Evolutionary conservation across 495 filamentous ascomycete species (phyloP).

Genomic region (Glarea lozoyensis): DNA sequence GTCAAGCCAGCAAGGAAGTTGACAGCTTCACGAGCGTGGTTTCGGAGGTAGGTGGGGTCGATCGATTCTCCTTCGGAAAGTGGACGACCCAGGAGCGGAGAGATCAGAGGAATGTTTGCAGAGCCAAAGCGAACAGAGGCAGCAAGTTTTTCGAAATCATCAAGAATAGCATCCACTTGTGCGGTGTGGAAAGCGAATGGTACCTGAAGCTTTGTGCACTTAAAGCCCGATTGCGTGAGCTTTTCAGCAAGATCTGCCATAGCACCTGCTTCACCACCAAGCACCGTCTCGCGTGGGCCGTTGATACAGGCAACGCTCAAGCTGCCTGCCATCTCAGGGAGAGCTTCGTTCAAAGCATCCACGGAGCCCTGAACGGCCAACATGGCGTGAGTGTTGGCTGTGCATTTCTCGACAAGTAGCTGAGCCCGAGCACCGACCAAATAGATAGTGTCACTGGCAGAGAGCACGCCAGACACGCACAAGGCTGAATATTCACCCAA

Average conservation of each 20-base stretch:
- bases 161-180: conserved; percentile 69
- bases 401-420: conserved; percentile 66
- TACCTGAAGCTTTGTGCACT: conserved; percentile 60
- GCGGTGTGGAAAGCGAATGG: conserved; percentile 77
- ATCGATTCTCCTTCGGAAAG: conserved; percentile 46
- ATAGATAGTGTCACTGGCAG: conserved; percentile 47
- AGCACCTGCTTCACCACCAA: conserved; percentile 42
- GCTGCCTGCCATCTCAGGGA: conserved; percentile 23
- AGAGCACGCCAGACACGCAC: conserved; percentile 66
- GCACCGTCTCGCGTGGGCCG: conserved; percentile 48
- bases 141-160: conserved; percentile 53
- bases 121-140: conserved; percentile 46
- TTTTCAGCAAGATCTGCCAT: conserved; percentile 50
- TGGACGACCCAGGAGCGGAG: conserved; percentile 55
- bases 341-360: conserved; percentile 28
- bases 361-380: conserved; percentile 44
- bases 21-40: conserved; percentile 63
- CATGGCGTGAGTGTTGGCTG: conserved; percentile 61
- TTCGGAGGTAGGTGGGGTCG: conserved; percentile 50
- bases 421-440: conserved; percentile 69
- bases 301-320: conserved; percentile 54
- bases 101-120: conserved; percentile 62
- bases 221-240: conserved; percentile 49
- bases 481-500: conserved; percentile 25
- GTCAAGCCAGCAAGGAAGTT: conserved; percentile 60